Evolutionary conservation across 2,329 filamentous ascomycete genomes (phyloP).

Genomic region (Neofusicoccum parvum): DNA sequence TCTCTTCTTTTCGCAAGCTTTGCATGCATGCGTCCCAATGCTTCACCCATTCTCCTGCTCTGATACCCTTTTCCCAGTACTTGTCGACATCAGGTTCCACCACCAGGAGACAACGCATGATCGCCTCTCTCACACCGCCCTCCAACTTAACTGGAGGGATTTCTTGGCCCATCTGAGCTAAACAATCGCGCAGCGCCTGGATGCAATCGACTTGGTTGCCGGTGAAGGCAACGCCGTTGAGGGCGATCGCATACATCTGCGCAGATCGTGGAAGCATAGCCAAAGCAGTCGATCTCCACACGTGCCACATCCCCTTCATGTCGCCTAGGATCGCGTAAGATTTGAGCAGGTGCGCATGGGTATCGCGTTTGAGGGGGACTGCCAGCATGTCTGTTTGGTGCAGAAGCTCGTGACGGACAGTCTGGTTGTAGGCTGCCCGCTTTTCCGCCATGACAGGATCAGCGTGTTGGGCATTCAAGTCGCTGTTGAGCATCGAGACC

Average conservation of each 20-base stretch:
- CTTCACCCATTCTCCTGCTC: slow-evolving; percentile 10
- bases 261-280: slow-evolving; percentile 52
- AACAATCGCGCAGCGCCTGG: slow-evolving; percentile 54
- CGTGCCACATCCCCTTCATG: slow-evolving; percentile 63
- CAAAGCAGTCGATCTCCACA: slow-evolving; percentile 60
- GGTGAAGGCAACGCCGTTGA: slow-evolving; percentile 51
- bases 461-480: neutral
- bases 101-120: slow-evolving; percentile 59
- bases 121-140: slow-evolving; percentile 48
- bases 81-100: slow-evolving; percentile 56
- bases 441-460: neutral
- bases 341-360: slow-evolving; percentile 35
- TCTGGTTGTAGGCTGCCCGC: neutral
- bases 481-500: slow-evolving; percentile 3
- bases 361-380: slow-evolving; percentile 34
- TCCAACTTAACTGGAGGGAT: slow-evolving; percentile 50
- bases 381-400: slow-evolving; percentile 21
- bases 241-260: slow-evolving; percentile 60
- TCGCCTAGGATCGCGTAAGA: slow-evolving; percentile 50
- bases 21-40: neutral
- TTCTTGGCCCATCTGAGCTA: slow-evolving; percentile 64
- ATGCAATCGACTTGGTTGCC: slow-evolving; percentile 49
- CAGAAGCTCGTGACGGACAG: slow-evolving; percentile 11
- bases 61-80: neutral
- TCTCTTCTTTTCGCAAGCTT: neutral